Conservation (phyloP, 805 yeast species). For the Schizosaccharomyces osmophilus region DNA sequence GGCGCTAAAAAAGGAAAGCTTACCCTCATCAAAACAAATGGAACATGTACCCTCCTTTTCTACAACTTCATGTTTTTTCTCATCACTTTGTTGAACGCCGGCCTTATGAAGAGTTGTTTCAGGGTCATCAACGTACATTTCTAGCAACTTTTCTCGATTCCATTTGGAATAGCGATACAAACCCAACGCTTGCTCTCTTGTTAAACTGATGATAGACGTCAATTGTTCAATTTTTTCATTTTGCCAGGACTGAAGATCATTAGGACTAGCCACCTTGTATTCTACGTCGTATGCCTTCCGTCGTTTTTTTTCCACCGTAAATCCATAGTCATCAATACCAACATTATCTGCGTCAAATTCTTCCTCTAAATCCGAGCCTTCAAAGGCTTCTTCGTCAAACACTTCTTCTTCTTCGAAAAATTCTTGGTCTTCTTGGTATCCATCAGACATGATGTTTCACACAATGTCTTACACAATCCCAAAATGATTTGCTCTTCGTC, state of each 20-base stretch:
- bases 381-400: not conserved
- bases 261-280: not conserved
- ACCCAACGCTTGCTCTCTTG: conserved; percentile 19
- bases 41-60: conserved; percentile 22
- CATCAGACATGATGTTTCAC: no score
- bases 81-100: conserved; percentile 12
- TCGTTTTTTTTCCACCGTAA: not conserved
- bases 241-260: conserved; percentile 8
- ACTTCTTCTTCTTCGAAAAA: not conserved
- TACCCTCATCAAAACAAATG: conserved; percentile 47
- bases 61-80: conserved; percentile 9
- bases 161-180: conserved; percentile 28
- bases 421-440: not conserved
- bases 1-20: conserved; percentile 22
- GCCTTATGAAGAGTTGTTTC: conserved; percentile 15
- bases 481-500: no score
- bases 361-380: not conserved
- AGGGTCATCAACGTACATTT: conserved; percentile 26
- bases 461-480: no score
- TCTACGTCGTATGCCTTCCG: not conserved
- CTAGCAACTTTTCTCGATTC: conserved; percentile 35
- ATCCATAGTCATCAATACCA: not conserved
- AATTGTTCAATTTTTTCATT: conserved; percentile 16
- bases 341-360: not conserved
- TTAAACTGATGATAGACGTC: conserved; percentile 17